A percentile compares a stretch with the other conserved stretches of the same genome.
These are phyloP conservation scores for Ceratocystis albifundus DNA, from an alignment of 2,329 filamentous ascomycete species.

Conservation along the genomic window DNA sequence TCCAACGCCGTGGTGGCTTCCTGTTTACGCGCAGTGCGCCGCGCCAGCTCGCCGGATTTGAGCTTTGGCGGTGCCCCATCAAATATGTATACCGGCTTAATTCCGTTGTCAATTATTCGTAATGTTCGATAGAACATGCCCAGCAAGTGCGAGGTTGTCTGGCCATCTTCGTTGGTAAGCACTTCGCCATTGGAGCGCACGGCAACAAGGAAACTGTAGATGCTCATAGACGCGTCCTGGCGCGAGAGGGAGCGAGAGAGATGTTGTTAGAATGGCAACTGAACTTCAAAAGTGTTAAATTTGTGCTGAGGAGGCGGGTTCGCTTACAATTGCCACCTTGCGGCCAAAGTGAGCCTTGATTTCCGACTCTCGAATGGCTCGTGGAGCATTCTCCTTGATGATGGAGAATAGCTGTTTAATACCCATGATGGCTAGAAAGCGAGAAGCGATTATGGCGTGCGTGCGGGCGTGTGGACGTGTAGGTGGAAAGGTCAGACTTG, in stretches of 20 bases:
- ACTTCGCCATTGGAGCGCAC: constrained; percentile 95
- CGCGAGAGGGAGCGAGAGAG: background rate
- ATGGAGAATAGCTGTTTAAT: constrained; percentile 67
- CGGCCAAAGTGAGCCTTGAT: constrained; percentile 99
- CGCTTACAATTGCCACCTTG: constrained; percentile 87
- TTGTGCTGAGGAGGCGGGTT: background rate
- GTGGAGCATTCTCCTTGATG: constrained; percentile 87
- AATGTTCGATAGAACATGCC: constrained; percentile 99
- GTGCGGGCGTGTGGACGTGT: background rate
- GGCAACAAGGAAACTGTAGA: constrained; percentile 97
- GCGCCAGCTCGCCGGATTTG: constrained; percentile 92
- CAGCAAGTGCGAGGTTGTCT: constrained; percentile 97
- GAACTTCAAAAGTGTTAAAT: no score
- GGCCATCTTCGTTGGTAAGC: constrained; percentile 85
- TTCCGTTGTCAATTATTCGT: constrained; percentile 95
- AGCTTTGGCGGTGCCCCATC: constrained; percentile 94
- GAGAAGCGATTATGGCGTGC: no score
- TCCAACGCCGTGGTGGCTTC: constrained; percentile 83
- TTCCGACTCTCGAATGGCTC: constrained; percentile 88
- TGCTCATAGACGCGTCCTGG: constrained; percentile 81
- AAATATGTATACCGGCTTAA: constrained; percentile 97
- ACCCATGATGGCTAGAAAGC: constrained; percentile 38
- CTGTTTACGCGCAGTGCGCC: constrained; percentile 88
- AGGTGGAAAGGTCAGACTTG: background rate
- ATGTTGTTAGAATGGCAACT: background rate